Evolutionary conservation across 305 asterid species (phyloP).

Genomic region (Fraxinus xanthoxyloides): DNA sequence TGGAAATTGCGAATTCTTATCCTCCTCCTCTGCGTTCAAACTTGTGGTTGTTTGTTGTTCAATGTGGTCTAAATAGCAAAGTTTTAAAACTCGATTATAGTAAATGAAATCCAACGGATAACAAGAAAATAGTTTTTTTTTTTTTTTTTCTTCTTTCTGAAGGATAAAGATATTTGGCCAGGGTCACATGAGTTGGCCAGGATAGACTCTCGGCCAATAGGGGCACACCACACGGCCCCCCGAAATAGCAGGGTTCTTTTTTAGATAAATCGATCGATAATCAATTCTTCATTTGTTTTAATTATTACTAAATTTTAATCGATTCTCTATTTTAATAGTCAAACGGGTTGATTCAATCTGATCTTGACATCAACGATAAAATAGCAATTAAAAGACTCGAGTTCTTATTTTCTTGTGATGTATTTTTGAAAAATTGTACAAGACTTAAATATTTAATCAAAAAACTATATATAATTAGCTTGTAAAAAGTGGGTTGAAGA

Average conservation of each 20-base stretch:
- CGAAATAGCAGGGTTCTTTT: neutral
- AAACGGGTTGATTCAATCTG: neutral
- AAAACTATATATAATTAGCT: neutral
- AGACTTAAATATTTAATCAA: neutral
- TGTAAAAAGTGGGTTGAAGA: neutral
- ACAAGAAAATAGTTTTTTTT: neutral
- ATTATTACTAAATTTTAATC: neutral
- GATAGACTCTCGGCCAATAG: neutral
- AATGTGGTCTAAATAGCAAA: neutral
- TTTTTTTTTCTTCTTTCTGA: too few species aligned
- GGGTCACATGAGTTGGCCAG: neutral
- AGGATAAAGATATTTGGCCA: neutral
- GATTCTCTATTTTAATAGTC: neutral
- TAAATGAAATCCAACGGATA: neutral
- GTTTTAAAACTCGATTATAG: neutral
- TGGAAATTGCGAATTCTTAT: slow-evolving; percentile 19
- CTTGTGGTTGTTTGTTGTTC: neutral
- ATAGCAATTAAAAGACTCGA: neutral
- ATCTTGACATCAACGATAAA: neutral
- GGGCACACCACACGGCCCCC: neutral
- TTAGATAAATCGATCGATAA: neutral
- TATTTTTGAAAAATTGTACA: neutral
- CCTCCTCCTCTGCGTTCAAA: neutral
- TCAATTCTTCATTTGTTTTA: neutral
- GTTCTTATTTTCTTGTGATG: neutral